Evolutionary conservation across 352 stramenopile species (phyloP).

Genomic region (Plasmopara muralis): DNA sequence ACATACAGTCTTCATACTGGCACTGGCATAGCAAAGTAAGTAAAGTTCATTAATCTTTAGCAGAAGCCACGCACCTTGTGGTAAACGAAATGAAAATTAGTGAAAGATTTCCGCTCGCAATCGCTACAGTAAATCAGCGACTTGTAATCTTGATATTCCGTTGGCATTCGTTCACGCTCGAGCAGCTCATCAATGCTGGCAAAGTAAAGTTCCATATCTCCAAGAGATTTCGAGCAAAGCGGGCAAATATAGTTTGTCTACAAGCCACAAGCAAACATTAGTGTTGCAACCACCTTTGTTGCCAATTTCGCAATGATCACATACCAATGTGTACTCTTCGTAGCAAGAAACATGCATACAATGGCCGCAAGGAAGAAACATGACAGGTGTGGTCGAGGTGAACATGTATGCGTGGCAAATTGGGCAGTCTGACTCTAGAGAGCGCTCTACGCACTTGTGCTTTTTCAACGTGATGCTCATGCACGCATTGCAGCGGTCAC

Average conservation of each 20-base stretch:
- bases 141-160: constrained; percentile 67
- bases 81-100: constrained; percentile 82
- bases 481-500: constrained; percentile 97
- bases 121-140: constrained; percentile 83
- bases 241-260: constrained; percentile 93
- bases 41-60: neutral
- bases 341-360: constrained; percentile 96
- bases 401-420: constrained; percentile 96
- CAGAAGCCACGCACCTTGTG: constrained; percentile 53
- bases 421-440: constrained; percentile 92
- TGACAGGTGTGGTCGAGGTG: constrained; percentile 91
- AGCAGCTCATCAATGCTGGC: constrained; percentile 81
- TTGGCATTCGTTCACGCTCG: constrained; percentile 69
- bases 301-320: neutral
- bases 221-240: constrained; percentile 91
- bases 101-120: constrained; percentile 78
- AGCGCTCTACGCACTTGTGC: constrained; percentile 93
- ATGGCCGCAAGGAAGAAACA: constrained; percentile 92
- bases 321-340: constrained; percentile 87
- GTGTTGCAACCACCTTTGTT: neutral
- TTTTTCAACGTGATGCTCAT: constrained; percentile 88
- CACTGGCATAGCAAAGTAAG: constrained; percentile 34
- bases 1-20: constrained; percentile 67
- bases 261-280: neutral
- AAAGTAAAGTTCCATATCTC: constrained; percentile 91